phyloP scores from a whole-genome alignment of 140 eudicot genomes.

The Cichorium intybus region DNA sequence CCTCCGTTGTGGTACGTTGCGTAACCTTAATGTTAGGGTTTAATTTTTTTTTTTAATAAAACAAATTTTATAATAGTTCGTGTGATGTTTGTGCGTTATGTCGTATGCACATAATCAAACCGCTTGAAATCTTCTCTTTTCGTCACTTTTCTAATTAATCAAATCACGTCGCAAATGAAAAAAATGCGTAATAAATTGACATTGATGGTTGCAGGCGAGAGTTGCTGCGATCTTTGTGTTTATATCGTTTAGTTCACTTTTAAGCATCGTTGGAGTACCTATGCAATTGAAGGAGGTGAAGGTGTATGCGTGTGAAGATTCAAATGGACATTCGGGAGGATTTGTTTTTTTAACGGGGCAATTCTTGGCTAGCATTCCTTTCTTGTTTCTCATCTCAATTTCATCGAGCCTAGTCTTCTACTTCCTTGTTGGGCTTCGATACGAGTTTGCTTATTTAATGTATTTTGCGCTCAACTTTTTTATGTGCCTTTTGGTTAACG shows the following conservation, averaged over 20 bases:
- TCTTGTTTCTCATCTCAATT: slow-evolving; percentile 82
- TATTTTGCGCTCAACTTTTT: slow-evolving; percentile 81
- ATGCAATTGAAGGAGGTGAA: slow-evolving; percentile 78
- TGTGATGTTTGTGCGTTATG: too few species aligned
- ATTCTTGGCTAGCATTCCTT: slow-evolving; percentile 77
- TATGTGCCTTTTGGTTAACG: slow-evolving; percentile 79
- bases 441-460: slow-evolving; percentile 76
- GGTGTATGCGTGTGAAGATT: slow-evolving; percentile 78
- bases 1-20: slow-evolving; percentile 65
- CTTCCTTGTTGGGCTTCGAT: slow-evolving; percentile 72
- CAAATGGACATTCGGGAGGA: slow-evolving; percentile 76
- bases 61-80: too few species aligned
- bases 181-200: not conserved
- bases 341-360: slow-evolving; percentile 74
- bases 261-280: slow-evolving; percentile 81
- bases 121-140: too few species aligned
- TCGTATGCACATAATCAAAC: too few species aligned
- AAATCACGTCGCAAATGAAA: not conserved
- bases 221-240: slow-evolving; percentile 85
- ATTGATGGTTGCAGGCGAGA: slow-evolving; percentile 53
- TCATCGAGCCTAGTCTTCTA: slow-evolving; percentile 89
- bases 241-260: slow-evolving; percentile 72
- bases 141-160: too few species aligned
- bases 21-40: not conserved
- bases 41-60: not conserved